phyloP scores from a whole-genome alignment of 192 early-diverging fungal genomes.

The Dispira simplex region DNA sequence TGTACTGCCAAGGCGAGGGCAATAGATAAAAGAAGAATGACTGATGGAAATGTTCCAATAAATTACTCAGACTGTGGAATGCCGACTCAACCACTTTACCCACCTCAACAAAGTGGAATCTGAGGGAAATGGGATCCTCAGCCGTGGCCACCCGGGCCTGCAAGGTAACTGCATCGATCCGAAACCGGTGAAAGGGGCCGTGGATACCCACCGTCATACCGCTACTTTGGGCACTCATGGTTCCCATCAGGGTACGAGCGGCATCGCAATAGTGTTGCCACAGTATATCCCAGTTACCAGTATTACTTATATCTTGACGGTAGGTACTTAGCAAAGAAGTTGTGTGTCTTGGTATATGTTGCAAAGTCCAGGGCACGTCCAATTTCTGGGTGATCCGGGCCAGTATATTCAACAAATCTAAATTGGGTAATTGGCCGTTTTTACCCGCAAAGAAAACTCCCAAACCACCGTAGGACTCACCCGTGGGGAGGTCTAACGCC shows the following conservation, averaged over 20 bases:
- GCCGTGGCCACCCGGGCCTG: conserved; percentile 15
- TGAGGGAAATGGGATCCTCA: not conserved
- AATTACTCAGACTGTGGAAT: conserved; percentile 73
- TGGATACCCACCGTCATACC: conserved; percentile 17
- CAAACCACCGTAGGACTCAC: conserved; percentile 13
- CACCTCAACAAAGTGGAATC: conserved; percentile 11
- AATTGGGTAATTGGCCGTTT: conserved; percentile 83
- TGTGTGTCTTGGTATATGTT: conserved; percentile 17
- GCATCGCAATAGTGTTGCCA: conserved; percentile 22
- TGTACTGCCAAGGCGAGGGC: conserved; percentile 54
- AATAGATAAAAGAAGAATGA: conserved; percentile 96
- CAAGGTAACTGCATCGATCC: conserved; percentile 64
- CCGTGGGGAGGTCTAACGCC: conserved; percentile 70
- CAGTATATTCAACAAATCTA: conserved; percentile 76
- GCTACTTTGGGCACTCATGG: conserved; percentile 15
- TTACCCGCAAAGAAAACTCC: conserved; percentile 42
- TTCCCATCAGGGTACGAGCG: conserved; percentile 20
- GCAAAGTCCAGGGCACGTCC: conserved; percentile 28
- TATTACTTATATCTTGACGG: conserved; percentile 13
- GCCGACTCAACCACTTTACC: conserved; percentile 62
- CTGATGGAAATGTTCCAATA: conserved; percentile 89
- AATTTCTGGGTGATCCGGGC: conserved; percentile 32
- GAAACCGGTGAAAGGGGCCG: conserved; percentile 32
- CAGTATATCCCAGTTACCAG: conserved; percentile 19
- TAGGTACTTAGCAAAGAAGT: conserved; percentile 8